phyloP scores from a whole-genome alignment of 495 filamentous ascomycete species.

The Clavariopsis aquatica region DNA sequence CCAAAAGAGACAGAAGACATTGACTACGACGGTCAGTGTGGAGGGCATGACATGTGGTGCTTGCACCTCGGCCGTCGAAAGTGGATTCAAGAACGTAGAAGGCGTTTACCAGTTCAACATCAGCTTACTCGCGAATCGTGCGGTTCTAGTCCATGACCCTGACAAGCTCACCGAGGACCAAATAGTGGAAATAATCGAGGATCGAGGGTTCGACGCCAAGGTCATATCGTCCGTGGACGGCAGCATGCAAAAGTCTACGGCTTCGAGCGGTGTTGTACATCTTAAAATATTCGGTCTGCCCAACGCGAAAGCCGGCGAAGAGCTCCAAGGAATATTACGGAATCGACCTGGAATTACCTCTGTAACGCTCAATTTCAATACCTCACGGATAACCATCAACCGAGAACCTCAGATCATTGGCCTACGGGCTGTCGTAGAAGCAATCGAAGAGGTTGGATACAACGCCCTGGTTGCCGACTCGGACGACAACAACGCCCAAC shows the following conservation, averaged over 20 bases:
- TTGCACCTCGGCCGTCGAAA: conserved; percentile 88
- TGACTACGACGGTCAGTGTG: conserved; percentile 79
- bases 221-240: conserved; percentile 63
- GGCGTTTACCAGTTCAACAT: conserved; percentile 89
- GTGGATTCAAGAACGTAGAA: conserved; percentile 72
- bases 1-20: conserved; percentile 39
- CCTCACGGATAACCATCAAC: conserved; percentile 66
- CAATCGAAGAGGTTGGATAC: conserved; percentile 75
- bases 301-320: conserved; percentile 66
- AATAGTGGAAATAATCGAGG: conserved; percentile 81
- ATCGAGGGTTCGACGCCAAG: conserved; percentile 87
- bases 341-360: conserved; percentile 68
- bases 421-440: conserved; percentile 77
- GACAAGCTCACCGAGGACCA: conserved; percentile 64
- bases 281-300: conserved; percentile 83
- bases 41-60: conserved; percentile 97
- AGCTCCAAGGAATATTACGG: conserved; percentile 68
- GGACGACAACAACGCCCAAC: conserved; percentile 94
- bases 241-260: conserved; percentile 48
- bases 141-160: conserved; percentile 83
- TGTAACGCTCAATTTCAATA: conserved; percentile 68
- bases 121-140: conserved; percentile 87
- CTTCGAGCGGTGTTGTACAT: conserved; percentile 57
- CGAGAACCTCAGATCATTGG: conserved; percentile 72
- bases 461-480: conserved; percentile 88